These are phyloP conservation scores for Pseudocohnilembus persalinus DNA, from an alignment of 169 alveolate genomes.

Conservation along the genomic window DNA sequence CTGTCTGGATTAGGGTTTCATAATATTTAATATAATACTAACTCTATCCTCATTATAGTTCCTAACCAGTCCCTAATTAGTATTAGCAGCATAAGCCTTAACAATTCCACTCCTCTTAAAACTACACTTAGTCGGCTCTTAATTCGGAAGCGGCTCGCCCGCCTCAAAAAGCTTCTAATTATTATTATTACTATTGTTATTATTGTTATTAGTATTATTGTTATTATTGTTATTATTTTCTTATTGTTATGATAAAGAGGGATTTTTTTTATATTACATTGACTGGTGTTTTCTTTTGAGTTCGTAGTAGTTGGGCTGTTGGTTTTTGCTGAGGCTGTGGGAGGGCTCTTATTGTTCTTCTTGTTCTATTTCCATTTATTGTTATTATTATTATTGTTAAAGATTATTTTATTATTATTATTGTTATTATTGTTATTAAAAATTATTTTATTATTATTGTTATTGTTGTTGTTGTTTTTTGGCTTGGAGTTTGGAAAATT, in stretches of 20 bases:
- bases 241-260: no score
- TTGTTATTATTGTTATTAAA: no score
- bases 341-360: no score
- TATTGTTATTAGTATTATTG: background rate
- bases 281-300: no score
- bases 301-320: no score
- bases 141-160: background rate
- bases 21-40: slow-evolving; percentile 67
- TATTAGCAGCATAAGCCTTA: slow-evolving; percentile 81
- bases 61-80: slow-evolving; percentile 77
- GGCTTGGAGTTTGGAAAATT: background rate
- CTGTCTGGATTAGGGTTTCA: slow-evolving; percentile 45
- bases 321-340: no score
- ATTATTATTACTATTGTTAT: background rate
- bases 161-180: background rate
- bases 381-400: background rate
- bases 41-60: slow-evolving; percentile 83
- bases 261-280: no score
- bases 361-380: background rate
- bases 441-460: no score
- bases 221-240: background rate
- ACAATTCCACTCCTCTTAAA: slow-evolving; percentile 67
- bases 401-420: no score
- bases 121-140: slow-evolving; percentile 63
- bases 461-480: background rate